phyloP scores from a whole-genome alignment of 345 rosid genomes.

The Clarkia xantiana region DNA sequence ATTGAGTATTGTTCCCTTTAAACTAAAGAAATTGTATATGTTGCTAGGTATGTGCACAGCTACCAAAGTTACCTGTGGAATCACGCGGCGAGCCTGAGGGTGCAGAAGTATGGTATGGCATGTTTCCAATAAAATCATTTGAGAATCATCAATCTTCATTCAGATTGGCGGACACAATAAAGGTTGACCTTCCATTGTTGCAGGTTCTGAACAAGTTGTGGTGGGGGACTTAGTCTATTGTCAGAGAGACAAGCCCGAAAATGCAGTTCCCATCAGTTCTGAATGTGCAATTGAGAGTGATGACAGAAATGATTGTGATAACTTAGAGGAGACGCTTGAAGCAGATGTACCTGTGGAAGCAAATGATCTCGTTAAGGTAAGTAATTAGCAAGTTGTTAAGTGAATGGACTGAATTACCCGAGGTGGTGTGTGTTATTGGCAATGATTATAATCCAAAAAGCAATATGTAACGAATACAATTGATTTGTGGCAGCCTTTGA shows the following conservation, averaged over 20 bases:
- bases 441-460: background rate
- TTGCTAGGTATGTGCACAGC: constrained; percentile 90
- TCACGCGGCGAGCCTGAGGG: constrained; percentile 80
- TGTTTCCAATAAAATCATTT: constrained; percentile 4
- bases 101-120: constrained; percentile 69
- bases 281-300: constrained; percentile 32
- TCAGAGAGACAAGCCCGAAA: constrained; percentile 38
- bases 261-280: constrained; percentile 17
- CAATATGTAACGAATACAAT: background rate
- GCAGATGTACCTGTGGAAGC: constrained; percentile 39
- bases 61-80: constrained; percentile 99
- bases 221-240: constrained; percentile 72
- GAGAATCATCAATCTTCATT: too few relatives aligned
- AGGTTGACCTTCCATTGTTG: constrained; percentile 11
- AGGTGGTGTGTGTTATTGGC: background rate
- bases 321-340: constrained; percentile 46
- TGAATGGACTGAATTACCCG: background rate
- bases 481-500: constrained; percentile 38
- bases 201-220: constrained; percentile 59
- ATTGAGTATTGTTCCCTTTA: background rate
- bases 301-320: constrained; percentile 29
- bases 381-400: constrained; percentile 1
- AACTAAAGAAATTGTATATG: constrained; percentile 3
- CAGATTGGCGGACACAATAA: too few relatives aligned
- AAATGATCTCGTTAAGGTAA: constrained; percentile 55